Base-by-base conservation (phyloP, 805 yeast species). In the Barnettozyma botsteinii region DNA sequence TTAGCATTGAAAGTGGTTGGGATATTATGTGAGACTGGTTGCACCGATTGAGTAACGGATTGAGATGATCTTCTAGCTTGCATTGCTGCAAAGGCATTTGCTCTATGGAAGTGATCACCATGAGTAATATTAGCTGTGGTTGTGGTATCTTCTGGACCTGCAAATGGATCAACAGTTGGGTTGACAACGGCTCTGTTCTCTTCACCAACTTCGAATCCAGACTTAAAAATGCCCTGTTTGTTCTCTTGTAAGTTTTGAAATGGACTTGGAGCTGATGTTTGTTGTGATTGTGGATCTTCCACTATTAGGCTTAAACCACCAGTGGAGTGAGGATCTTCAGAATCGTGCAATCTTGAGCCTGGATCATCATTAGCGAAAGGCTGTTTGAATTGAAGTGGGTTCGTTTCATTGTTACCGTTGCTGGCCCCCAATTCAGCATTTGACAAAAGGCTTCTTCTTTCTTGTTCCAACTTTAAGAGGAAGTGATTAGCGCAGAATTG, bases 401-500 rank as follows among this genome's bases (percentile, higher is more conserved):
- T n/a, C 5, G 23, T 31, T 12, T 12, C n/a, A 18, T 12, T 24
- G n/a, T 29, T 35, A 14, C 28, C 15, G 12, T 20, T 10, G 22
- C 27, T 26, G 4, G 33, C 20, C 19, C 10, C 40, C 7, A 24
- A 7, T 6, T 14, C 19, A 12, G 8, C 73, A 42, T 70, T 73
- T n/a, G 59, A 58, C 75, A 77, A 75, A 35, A 72, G 61, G 28
- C 67, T 69, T 22, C 66, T 54, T 55, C 85, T 69, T 54, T 81
- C 85, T 23, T 72, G 70, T 49, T 77, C 79, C 43, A 84, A 64
- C 43, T 80, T 74, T 35, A 68, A 59, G 54, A 73, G 74, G 65
- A 85, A 85, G 60, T 80, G 81, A 60, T 79, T 74, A 41, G 85
- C 81, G 53, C 89, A 81, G 62, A 83, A 85, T 55, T 84, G 88